Base-by-base conservation (phyloP, 768 basidiomycete genomes). In the Austroboletus festivus region DNA sequence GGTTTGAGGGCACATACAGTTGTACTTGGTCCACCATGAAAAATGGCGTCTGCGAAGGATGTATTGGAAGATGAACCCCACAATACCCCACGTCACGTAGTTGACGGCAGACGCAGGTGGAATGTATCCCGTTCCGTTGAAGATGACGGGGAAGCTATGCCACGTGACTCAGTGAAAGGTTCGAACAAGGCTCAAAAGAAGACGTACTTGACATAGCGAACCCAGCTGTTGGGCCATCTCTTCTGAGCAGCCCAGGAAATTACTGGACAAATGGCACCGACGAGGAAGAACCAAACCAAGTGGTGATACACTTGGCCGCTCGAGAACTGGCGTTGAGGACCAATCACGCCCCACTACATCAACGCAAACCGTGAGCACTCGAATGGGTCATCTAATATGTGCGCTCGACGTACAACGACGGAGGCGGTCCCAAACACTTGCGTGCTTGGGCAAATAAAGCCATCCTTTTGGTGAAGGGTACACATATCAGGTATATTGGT, bases 231-330 rank as follows among this genome's bases (percentile, higher is more conserved):
- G 28, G 87, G 86, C 71, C 75, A 92, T 59, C 71, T 77, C 61
- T 74, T 70, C 48, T 74, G 70, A 42, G 80, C 56, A 48, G 80
- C 51, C 65, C 77, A 90, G 23, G 76, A 73, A 42, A 76, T 47
- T 50, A 81, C 47, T 0, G 89, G 90, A 39, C 78, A 74, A 44
- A 82, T 24, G 41, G 82, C 76, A 10, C 91, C 91, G 46, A 86
- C 53, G 44, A 89, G 77, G 85, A 93, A 93, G 73, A 89, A 92
- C 69, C 83, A 82, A 18, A 80, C 61, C 26, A 90, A 72, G 50
- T 63, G 67, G 53, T 82, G 74, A 67, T 85, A 86, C 22, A 84
- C 68, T 59, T 83, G 80, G 18, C 87, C 87, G 19, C 68, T 52
- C 3, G 80, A 86, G 75, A 86, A 91, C 58, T 83, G 83, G 10